Evolutionary conservation across 169 alveolate genomes (phyloP).

Genomic region (Cryptosporidium parvum): DNA sequence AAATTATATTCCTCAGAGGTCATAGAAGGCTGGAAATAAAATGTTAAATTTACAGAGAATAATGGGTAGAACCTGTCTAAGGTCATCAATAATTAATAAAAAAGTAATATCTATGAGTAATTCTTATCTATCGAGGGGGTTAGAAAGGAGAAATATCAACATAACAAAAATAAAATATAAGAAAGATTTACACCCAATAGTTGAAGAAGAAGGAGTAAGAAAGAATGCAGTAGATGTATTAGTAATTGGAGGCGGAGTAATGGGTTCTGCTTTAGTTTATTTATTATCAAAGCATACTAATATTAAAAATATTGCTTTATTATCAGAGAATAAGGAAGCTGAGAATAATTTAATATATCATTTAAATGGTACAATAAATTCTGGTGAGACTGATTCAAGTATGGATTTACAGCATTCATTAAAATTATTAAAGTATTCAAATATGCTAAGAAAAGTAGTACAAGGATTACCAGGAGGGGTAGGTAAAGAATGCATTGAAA

Average conservation of each 20-base stretch:
- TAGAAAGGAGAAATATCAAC: neutral
- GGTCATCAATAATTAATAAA: neutral
- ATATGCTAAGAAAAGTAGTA: neutral
- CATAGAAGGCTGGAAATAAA: neutral
- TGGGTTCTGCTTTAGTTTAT: constrained; percentile 26
- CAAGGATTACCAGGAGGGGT: neutral
- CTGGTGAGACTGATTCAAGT: constrained; percentile 27
- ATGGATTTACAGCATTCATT: neutral
- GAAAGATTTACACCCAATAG: constrained; percentile 11
- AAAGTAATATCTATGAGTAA: neutral
- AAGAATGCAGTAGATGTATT: constrained; percentile 17
- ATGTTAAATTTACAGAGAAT: neutral
- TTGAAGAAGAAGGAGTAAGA: neutral
- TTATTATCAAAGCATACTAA: constrained; percentile 4
- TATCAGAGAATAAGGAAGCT: neutral
- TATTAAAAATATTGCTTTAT: constrained; percentile 1
- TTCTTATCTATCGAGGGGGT: neutral
- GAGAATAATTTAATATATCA: neutral
- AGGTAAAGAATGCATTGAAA: neutral
- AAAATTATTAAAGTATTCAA: neutral
- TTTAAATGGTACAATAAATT: constrained; percentile 1
- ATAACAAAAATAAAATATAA: neutral
- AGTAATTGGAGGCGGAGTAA: constrained; percentile 46
- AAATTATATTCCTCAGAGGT: neutral
- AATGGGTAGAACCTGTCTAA: neutral